Conservation (phyloP, 108 stramenopile species). For the Hondaea fermentalgiana region DNA sequence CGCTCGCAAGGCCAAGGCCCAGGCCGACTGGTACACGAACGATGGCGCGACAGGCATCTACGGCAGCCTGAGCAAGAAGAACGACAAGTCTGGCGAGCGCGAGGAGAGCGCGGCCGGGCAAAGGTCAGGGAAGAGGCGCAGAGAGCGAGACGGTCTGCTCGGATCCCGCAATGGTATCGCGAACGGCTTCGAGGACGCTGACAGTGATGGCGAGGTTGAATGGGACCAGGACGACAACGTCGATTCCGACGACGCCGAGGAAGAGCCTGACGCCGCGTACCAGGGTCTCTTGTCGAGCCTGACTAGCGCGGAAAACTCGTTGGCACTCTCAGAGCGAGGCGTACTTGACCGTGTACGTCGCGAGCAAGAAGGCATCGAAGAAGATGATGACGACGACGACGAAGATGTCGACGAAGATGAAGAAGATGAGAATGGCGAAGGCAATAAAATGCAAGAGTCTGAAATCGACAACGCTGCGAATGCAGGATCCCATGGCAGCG, state of each 20-base stretch:
- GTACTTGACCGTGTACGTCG: background rate
- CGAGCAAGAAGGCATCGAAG: constrained; percentile 11
- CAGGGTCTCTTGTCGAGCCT: background rate
- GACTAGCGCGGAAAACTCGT: background rate
- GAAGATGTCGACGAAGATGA: background rate
- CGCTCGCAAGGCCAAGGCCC: background rate
- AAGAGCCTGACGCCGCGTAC: constrained; percentile 6
- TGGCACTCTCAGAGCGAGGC: background rate
- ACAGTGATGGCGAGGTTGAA: background rate
- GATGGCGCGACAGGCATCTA: background rate
- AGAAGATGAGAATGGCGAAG: background rate
- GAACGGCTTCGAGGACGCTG: background rate
- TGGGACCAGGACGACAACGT: background rate
- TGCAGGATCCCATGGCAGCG: too few species aligned
- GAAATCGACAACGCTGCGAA: background rate
- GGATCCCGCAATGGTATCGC: background rate
- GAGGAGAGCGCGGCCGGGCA: too few species aligned
- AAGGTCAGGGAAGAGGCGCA: too few species aligned
- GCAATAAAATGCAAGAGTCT: background rate
- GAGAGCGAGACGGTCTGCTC: too few species aligned
- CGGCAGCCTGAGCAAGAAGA: background rate
- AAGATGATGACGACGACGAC: background rate
- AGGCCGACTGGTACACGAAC: constrained; percentile 7
- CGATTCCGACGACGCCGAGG: background rate
- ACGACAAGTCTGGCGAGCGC: background rate